Conservation (phyloP, 148 eudicot genomes). For the Bassia scoparia region DNA sequence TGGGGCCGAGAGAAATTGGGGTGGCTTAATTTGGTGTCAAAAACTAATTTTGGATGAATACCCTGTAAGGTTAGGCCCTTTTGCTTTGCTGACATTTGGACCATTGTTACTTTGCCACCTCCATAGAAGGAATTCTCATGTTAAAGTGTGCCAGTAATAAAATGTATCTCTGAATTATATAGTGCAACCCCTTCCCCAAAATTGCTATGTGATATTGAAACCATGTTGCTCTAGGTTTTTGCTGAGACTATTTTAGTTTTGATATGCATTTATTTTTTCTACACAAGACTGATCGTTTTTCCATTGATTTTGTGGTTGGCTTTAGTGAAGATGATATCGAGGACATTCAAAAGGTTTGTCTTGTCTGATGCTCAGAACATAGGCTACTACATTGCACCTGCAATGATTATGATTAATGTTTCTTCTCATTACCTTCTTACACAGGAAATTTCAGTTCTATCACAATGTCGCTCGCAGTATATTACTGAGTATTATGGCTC, state of each 20-base stretch:
- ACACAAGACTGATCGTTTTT: constrained; percentile 6
- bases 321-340: constrained; percentile 96
- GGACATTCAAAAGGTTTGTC: constrained; percentile 87
- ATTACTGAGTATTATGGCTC: constrained; percentile 95
- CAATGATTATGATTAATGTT: background rate
- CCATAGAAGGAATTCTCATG: too few relatives aligned
- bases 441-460: constrained; percentile 93
- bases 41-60: too few relatives aligned
- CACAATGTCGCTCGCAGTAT: constrained; percentile 88
- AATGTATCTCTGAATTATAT: too few relatives aligned
- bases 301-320: constrained; percentile 15
- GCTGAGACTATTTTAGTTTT: background rate
- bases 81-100: too few relatives aligned
- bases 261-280: background rate
- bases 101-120: too few relatives aligned
- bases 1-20: too few relatives aligned
- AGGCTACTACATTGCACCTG: constrained; percentile 3
- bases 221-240: constrained; percentile 11
- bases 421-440: constrained; percentile 18
- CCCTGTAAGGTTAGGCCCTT: too few relatives aligned
- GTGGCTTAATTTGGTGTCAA: too few relatives aligned
- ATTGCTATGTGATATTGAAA: background rate
- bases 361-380: constrained; percentile 1
- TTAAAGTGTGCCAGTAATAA: too few relatives aligned
- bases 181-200: too few relatives aligned